Evolutionary conservation across 176 grass and related monocot genomes (phyloP).

Genomic region (Saccharum spontaneum): DNA sequence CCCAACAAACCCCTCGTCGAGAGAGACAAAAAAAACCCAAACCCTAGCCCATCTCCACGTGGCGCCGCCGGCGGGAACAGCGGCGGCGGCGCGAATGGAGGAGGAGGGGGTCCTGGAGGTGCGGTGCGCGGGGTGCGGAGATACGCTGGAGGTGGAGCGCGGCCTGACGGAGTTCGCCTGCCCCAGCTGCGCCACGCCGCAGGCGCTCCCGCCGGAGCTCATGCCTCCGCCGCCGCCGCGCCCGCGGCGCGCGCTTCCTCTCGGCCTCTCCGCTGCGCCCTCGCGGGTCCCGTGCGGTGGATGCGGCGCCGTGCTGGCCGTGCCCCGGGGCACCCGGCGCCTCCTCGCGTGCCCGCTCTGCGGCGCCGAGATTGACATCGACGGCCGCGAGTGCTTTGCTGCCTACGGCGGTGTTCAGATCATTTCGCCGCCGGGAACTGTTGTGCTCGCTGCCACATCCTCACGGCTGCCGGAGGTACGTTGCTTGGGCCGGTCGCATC

Average conservation of each 20-base stretch:
- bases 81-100: not conserved
- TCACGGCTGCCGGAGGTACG: conserved; percentile 18
- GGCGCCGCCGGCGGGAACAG: not conserved
- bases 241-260: conserved; percentile 25
- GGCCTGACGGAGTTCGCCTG: conserved; percentile 60
- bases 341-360: conserved; percentile 72
- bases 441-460: not conserved
- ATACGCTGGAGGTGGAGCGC: conserved; percentile 59
- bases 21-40: not conserved
- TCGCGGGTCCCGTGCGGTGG: conserved; percentile 53
- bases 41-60: not conserved
- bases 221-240: conserved; percentile 38
- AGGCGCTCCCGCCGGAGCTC: conserved; percentile 58
- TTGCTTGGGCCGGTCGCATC: not conserved
- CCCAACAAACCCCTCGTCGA: not conserved
- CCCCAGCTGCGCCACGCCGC: conserved; percentile 54
- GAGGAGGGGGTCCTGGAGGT: conserved; percentile 35
- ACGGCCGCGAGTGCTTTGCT: conserved; percentile 21
- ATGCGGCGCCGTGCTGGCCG: conserved; percentile 70
- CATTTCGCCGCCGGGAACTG: not conserved
- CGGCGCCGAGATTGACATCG: conserved; percentile 53
- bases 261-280: not conserved
- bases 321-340: conserved; percentile 63
- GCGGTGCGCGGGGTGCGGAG: conserved; percentile 52
- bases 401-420: not conserved